Evolutionary conservation across 768 basidiomycete species (phyloP).

Genomic region (Arthromyces matolae): DNA sequence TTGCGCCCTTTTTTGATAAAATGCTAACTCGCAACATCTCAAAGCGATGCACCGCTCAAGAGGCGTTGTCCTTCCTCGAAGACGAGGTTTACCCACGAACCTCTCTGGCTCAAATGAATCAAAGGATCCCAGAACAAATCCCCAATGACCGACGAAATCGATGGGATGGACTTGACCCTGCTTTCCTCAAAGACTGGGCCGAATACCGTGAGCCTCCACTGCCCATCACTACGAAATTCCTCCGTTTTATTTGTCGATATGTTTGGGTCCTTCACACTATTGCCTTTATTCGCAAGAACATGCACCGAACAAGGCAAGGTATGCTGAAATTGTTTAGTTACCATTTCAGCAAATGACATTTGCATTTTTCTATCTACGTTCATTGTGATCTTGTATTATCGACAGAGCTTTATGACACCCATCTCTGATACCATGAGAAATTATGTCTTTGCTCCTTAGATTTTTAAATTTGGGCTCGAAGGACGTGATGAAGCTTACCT

Average conservation of each 20-base stretch:
- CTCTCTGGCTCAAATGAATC: too few species aligned
- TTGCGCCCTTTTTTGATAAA: conserved; percentile 25
- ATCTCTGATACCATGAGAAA: too few species aligned
- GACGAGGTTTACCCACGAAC: too few species aligned
- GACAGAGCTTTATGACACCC: too few species aligned
- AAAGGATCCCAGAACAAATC: too few species aligned
- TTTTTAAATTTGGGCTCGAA: too few species aligned
- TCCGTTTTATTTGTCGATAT: conserved; percentile 1
- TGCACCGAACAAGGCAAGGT: not conserved
- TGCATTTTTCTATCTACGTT: not conserved
- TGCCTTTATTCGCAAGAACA: not conserved
- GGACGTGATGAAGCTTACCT: too few species aligned
- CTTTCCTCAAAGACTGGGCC: conserved; percentile 17
- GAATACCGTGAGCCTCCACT: too few species aligned
- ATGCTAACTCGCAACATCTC: conserved; percentile 22
- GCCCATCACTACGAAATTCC: not conserved
- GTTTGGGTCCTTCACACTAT: not conserved
- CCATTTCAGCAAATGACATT: not conserved
- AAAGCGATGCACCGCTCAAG: conserved; percentile 21
- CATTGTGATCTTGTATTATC: too few species aligned
- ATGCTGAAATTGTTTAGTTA: not conserved
- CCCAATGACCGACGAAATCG: not conserved
- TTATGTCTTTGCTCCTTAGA: too few species aligned
- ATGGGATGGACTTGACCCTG: conserved; percentile 1
- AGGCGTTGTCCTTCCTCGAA: too few species aligned